Conservation (phyloP, 371 early-diverging fungal species). For the Umbelopsis sp. region DNA sequence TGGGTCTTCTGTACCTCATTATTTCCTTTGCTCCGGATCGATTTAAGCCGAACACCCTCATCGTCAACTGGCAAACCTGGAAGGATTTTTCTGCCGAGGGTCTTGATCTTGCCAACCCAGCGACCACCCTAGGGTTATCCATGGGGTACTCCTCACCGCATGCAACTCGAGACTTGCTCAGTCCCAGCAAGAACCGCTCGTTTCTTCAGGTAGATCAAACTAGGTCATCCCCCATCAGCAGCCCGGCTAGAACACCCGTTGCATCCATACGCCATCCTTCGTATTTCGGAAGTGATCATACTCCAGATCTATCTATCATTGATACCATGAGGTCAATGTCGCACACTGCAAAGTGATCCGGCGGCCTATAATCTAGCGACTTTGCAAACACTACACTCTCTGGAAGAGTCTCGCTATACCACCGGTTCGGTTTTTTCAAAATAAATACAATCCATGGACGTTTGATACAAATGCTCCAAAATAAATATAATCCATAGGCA, state of each 20-base stretch:
- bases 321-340: slow-evolving; percentile 13
- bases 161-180: too few relatives aligned
- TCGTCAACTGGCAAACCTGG: slow-evolving; percentile 19
- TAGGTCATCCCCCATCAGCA: not conserved
- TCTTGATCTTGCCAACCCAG: slow-evolving; percentile 4
- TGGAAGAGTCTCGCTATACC: not conserved
- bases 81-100: slow-evolving; percentile 18
- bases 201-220: not conserved
- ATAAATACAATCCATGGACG: not conserved
- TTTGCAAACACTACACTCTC: not conserved
- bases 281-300: not conserved
- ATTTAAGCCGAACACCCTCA: not conserved
- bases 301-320: slow-evolving; percentile 21
- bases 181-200: not conserved
- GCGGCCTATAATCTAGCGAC: not conserved
- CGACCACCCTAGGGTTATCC: not conserved
- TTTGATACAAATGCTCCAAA: not conserved
- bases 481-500: not conserved
- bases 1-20: slow-evolving; percentile 5
- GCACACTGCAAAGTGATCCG: not conserved
- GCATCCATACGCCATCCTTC: not conserved
- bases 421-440: not conserved
- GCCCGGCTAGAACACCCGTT: not conserved
- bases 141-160: not conserved
- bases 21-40: slow-evolving; percentile 1